Base-by-base conservation (phyloP, 495 filamentous ascomycete genomes). In the Penicillium paradoxum region DNA sequence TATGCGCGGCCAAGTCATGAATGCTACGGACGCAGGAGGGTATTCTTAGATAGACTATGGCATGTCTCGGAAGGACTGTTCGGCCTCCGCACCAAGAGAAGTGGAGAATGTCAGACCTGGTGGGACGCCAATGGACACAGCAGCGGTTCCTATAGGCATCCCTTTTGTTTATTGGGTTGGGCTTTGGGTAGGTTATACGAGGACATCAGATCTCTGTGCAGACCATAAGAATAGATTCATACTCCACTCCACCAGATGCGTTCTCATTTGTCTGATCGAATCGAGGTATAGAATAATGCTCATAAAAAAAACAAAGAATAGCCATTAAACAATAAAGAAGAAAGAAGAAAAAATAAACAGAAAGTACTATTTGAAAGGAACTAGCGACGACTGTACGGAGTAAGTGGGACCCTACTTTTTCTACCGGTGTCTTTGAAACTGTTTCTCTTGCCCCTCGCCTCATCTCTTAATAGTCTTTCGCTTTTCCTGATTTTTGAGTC, bases 381-480 rank as follows among this genome's bases (percentile, higher is more conserved):
- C 24, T 43, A 43, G 41, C 15, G 33, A 36, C 33, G n/a, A 41
- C 24, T 41, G 39, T 41, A n/a, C n/a, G n/a, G n/a, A n/a, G n/a
- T n/a, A n/a, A 41, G 4, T 43, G 34, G 34, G 34, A 37, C 34
- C 14, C 24, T 27, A 27, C 7, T 27, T 17, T 37, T 17, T 17
- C n/a, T 37, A 6, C 4, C n/a, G 6, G 4, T 37, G n/a, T 37
- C 34, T 37, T 37, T 37, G n/a, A 37, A 37, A 17, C 34, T 37
- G 34, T 34, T n/a, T 18, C 38, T 48, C 41, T 27, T 55, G 34
- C 48, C 42, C 50, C 57, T 60, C 57, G 54, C 57, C 51, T 60
- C 30, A 39, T 17, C 17, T 22, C 46, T 38, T 49, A 19, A 38
- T 49, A 10, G 34, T 15, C 44, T 19, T 14, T 33, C 44, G 44